These are phyloP conservation scores for Aspergillus bridgeri DNA, from an alignment of 495 filamentous ascomycete genomes.

Conservation along the genomic window DNA sequence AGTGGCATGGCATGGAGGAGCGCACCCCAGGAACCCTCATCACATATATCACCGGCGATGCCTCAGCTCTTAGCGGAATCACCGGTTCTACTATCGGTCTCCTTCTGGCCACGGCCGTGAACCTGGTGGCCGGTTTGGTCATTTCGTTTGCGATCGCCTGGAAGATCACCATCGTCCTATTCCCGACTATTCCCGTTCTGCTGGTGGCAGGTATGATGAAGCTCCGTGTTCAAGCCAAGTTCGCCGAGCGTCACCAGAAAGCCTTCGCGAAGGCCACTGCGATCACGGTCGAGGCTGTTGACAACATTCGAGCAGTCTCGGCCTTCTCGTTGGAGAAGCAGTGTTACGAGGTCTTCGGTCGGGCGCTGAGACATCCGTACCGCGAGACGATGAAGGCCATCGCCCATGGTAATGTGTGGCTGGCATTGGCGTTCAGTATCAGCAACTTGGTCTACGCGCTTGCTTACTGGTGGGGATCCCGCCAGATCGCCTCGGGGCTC, in stretches of 20 bases:
- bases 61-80: conserved; percentile 44
- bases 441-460: conserved; percentile 58
- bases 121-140: conserved; percentile 35
- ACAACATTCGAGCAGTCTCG: conserved; percentile 50
- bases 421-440: conserved; percentile 39
- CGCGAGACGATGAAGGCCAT: conserved; percentile 45
- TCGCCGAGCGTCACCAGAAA: conserved; percentile 56
- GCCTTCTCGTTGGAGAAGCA: conserved; percentile 46
- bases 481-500: conserved; percentile 50
- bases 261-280: conserved; percentile 47
- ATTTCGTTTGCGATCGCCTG: conserved; percentile 40
- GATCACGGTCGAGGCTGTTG: conserved; percentile 50
- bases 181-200: conserved; percentile 39
- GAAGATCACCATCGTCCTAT: conserved; percentile 39
- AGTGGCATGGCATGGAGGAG: conserved; percentile 48
- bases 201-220: conserved; percentile 50
- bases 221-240: conserved; percentile 47
- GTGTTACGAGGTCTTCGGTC: conserved; percentile 34
- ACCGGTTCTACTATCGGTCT: conserved; percentile 42
- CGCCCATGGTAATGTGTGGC: conserved; percentile 36
- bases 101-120: conserved; percentile 42
- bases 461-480: conserved; percentile 66
- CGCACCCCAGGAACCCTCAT: conserved; percentile 44
- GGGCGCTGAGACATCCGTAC: conserved; percentile 36
- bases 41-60: conserved; percentile 48